phyloP scores from a whole-genome alignment of 352 stramenopile species.

The Phytophthora hibernalis region DNA sequence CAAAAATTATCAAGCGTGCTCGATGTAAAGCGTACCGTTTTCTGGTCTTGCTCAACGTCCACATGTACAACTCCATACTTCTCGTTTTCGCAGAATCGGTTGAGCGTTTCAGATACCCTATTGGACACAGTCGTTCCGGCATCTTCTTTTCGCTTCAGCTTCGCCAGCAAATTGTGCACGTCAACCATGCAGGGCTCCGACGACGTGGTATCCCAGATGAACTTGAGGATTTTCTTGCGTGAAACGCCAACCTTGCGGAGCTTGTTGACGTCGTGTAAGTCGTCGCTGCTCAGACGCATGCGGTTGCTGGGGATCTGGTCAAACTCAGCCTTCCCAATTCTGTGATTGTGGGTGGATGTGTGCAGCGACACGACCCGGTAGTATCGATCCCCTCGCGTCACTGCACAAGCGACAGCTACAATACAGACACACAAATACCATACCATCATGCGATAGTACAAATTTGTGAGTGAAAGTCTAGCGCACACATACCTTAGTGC shows the following conservation, averaged over 20 bases:
- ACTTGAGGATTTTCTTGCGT: background rate
- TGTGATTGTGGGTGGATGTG: background rate
- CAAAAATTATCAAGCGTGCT: too few species aligned
- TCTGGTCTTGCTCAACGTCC: background rate
- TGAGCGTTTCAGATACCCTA: background rate
- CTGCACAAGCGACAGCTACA: background rate
- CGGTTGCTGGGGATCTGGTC: background rate
- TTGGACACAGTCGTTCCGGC: too few species aligned
- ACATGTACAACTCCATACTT: background rate
- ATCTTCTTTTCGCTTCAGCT: background rate
- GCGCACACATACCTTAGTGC: background rate
- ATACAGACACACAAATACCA: background rate
- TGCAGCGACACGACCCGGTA: too few species aligned
- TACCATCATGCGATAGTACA: background rate
- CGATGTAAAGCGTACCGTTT: background rate
- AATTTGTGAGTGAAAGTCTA: background rate
- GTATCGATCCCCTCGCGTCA: background rate
- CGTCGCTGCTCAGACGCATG: background rate
- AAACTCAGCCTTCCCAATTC: background rate
- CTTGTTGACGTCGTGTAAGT: background rate
- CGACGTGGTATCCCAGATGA: background rate
- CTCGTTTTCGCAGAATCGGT: conserved; percentile 1
- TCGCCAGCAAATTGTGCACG: conserved; percentile 7
- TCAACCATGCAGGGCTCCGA: background rate
- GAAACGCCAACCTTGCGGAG: background rate